Evolutionary conservation across 202 grass and related monocot genomes (phyloP), one percentile per base, ranked within the genome.

Genomic region (Thinopyrum obtusiflorum): DNA sequence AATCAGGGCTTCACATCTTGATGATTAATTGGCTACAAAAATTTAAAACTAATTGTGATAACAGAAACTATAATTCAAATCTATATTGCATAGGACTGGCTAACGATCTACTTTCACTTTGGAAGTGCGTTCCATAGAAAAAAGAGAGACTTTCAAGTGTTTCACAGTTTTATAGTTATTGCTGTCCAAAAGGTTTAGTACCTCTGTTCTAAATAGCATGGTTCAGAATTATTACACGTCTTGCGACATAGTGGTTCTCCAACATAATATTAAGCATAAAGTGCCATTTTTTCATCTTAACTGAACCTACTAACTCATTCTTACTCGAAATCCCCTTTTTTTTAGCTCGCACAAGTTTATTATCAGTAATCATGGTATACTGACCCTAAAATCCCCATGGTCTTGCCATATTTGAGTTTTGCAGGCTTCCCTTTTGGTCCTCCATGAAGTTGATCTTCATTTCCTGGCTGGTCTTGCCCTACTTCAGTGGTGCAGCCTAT

Each of bases 381-480:
- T 62, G 27, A 33, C 46, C 76, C 4, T 46, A 75, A 53, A 57
- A 61, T 85, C 36, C 36, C 20, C 18, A 27, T 73, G 25, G 11
- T 49, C 77, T 88, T 84, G 3, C 4, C 37, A 68, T 68, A 9
- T 86, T 71, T 77, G n/a, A 65, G 63, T 76, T 84, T 79, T 77
- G 31, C 83, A 92, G 93, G 90, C 80, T 94, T 79, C 93, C 93
- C 17, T 92, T 94, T 67, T 94, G 93, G 93, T 33, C 93, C 42
- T 92, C 69, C 23, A 80, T 89, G 51, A 94, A 92, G 63, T 67
- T 94, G 80, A 86, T 89, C 65, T 85, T 94, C 59, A 94, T 90
- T 86, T 92, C 86, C 67, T 94, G 93, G 93, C 88, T 94, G 61
- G 90, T 92, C 77, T 87, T 94, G 87, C 93, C 93, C 32, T 90